phyloP scores from a whole-genome alignment of 139 green algal species.

The Chlamydomonas asymmetrica region DNA sequence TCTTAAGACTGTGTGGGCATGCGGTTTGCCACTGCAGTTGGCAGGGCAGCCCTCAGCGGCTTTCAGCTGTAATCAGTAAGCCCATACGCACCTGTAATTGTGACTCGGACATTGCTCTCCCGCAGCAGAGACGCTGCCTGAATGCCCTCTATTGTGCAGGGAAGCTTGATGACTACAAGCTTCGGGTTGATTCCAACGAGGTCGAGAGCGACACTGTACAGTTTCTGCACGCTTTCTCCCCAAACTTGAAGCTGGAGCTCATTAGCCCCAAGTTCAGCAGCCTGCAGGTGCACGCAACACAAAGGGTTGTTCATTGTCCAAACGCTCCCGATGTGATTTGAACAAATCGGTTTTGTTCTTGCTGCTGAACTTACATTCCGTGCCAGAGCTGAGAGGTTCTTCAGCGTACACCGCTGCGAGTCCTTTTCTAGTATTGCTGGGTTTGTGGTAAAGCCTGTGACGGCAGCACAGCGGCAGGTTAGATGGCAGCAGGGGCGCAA shows the following conservation, averaged over 20 bases:
- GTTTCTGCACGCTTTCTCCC: constrained; percentile 53
- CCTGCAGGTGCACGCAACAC: constrained; percentile 20
- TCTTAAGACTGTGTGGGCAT: too few species aligned
- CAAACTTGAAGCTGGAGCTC: constrained; percentile 82
- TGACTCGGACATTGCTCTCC: constrained; percentile 55
- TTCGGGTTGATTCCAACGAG: constrained; percentile 47
- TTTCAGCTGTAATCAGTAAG: too few species aligned
- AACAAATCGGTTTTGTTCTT: background rate
- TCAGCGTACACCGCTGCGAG: constrained; percentile 27
- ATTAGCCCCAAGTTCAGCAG: constrained; percentile 44
- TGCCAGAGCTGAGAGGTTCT: constrained; percentile 4
- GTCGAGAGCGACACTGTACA: constrained; percentile 57
- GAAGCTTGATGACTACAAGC: constrained; percentile 69
- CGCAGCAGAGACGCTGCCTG: constrained; percentile 60
- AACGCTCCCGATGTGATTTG: background rate
- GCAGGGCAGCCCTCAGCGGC: too few species aligned
- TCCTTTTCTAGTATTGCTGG: constrained; percentile 74
- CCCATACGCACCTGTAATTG: constrained; percentile 68
- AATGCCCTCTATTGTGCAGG: constrained; percentile 67
- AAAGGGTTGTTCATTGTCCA: background rate
- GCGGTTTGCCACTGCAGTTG: too few species aligned
- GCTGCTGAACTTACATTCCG: constrained; percentile 20
- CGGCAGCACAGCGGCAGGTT: background rate
- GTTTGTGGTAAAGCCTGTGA: constrained; percentile 81
- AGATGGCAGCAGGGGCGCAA: background rate